Evolutionary conservation across 306 rosid genomes (phyloP).

Genomic region (Rubus parviflorus): DNA sequence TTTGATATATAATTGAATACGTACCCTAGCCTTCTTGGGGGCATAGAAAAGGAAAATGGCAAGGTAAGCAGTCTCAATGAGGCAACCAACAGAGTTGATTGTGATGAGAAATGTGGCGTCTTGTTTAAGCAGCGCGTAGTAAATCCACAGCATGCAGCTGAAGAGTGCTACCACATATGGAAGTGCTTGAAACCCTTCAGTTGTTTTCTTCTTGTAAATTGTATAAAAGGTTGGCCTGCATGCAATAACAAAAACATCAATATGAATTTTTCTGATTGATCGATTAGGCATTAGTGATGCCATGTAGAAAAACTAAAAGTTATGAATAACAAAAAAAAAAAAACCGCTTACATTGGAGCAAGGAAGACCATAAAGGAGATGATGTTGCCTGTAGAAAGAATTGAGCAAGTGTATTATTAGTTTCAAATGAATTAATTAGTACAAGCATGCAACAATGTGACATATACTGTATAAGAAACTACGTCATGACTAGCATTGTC

Average conservation of each 20-base stretch:
- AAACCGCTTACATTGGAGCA: constrained; percentile 81
- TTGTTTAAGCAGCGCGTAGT: constrained; percentile 69
- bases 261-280: not conserved
- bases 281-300: not conserved
- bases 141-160: constrained; percentile 88
- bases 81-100: constrained; percentile 76
- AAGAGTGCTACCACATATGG: constrained; percentile 84
- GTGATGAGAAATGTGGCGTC: constrained; percentile 74
- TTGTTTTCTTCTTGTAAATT: constrained; percentile 72
- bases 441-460: not conserved
- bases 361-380: constrained; percentile 86
- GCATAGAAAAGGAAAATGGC: constrained; percentile 61
- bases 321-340: no score
- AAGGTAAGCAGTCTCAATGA: constrained; percentile 64
- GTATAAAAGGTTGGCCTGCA: constrained; percentile 82
- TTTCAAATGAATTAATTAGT: not conserved
- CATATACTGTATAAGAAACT: no score
- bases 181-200: constrained; percentile 76
- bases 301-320: not conserved
- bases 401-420: constrained; percentile 1
- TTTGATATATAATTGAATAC: not conserved
- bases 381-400: constrained; percentile 56
- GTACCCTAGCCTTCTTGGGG: constrained; percentile 65
- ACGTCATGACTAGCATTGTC: not conserved
- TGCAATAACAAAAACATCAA: not conserved